These are phyloP conservation scores for Inga leiocalycina DNA, from an alignment of 306 rosid genomes.

Conservation along the genomic window DNA sequence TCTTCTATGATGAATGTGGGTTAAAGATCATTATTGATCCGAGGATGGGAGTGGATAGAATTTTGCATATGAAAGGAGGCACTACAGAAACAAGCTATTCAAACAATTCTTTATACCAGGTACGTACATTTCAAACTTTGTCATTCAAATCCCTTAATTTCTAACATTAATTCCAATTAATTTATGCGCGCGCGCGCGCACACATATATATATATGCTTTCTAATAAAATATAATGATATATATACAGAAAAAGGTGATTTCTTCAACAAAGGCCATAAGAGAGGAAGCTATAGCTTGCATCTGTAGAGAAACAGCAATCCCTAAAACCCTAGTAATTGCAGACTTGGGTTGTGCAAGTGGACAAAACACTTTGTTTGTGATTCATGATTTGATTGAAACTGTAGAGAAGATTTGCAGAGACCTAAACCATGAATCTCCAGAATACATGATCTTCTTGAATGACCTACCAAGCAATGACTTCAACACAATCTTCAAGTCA, in stretches of 20 bases:
- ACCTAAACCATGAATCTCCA: constrained; percentile 6
- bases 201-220: too few relatives aligned
- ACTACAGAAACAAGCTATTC: not conserved
- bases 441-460: constrained; percentile 40
- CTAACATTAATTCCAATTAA: not conserved
- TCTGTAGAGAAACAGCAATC: not conserved
- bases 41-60: not conserved
- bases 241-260: not conserved
- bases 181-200: too few relatives aligned
- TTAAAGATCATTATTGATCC: not conserved
- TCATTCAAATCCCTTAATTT: not conserved
- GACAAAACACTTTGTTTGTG: constrained; percentile 44
- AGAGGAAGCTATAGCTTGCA: not conserved
- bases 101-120: not conserved
- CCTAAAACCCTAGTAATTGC: not conserved
- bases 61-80: not conserved
- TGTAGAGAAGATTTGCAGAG: constrained; percentile 29
- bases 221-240: not conserved
- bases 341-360: constrained; percentile 41
- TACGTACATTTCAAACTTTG: not conserved
- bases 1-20: not conserved
- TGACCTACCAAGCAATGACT: constrained; percentile 47
- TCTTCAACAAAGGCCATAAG: not conserved
- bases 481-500: constrained; percentile 41
- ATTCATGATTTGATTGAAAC: constrained; percentile 34